A percentile compares a stretch with the other conserved stretches of the same genome.
These are phyloP conservation scores for Orbilia blumenaviensis DNA, from an alignment of 2,329 filamentous ascomycete genomes.

Conservation along the genomic window DNA sequence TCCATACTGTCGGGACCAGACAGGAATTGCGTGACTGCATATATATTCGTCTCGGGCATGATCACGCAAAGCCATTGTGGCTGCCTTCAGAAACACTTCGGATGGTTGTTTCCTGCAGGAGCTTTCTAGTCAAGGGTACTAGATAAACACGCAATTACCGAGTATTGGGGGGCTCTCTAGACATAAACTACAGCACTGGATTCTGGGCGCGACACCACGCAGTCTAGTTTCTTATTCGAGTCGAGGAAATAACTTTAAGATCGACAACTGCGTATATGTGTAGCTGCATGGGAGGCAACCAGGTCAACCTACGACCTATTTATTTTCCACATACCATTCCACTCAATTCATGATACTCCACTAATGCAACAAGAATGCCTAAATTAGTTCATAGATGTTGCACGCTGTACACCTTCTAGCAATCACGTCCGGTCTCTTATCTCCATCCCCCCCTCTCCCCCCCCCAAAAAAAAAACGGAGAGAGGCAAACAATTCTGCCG, in stretches of 20 bases:
- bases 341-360: too few species aligned
- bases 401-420: too few species aligned
- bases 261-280: too few species aligned
- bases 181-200: too few species aligned
- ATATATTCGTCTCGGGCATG: conserved; percentile 1
- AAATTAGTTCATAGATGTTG: too few species aligned
- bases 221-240: not conserved
- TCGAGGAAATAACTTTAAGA: not conserved
- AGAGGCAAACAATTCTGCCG: too few species aligned
- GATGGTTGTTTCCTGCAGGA: conserved; percentile 1
- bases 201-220: not conserved
- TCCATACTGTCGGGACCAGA: not conserved
- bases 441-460: not conserved
- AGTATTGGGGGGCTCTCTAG: not conserved
- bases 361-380: too few species aligned
- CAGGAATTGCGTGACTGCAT: conserved; percentile 12
- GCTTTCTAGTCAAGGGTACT: not conserved
- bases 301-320: too few species aligned
- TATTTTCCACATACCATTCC: too few species aligned
- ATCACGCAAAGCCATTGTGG: not conserved
- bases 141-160: not conserved
- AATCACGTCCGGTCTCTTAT: too few species aligned
- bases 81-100: conserved; percentile 9
- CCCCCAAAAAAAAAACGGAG: not conserved
- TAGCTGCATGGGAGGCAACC: too few species aligned